Conservation (phyloP, 225 moss, liverwort and hornwort species). For the Straminergon stramineum region DNA sequence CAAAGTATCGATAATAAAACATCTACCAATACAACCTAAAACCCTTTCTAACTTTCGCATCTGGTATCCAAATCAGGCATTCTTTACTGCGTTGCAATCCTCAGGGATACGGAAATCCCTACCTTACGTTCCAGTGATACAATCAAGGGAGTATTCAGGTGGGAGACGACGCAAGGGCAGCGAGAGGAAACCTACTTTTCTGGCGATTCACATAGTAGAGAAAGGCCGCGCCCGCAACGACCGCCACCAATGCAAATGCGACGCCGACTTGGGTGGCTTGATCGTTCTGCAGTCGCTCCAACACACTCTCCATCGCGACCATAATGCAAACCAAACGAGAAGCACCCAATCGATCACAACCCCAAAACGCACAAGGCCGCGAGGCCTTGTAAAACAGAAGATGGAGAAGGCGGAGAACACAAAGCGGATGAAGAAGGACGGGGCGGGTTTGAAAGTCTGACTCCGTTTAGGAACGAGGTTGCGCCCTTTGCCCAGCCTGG, state of each 20-base stretch:
- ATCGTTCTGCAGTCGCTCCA: constrained; percentile 42
- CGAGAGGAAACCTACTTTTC: not conserved
- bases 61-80: not conserved
- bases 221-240: constrained; percentile 72
- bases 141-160: not conserved
- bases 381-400: not conserved
- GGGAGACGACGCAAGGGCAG: not conserved
- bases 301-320: constrained; percentile 19
- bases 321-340: not conserved
- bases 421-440: not conserved
- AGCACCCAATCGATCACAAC: not conserved
- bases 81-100: not conserved
- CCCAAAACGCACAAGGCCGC: not conserved
- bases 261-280: constrained; percentile 45
- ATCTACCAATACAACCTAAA: not conserved
- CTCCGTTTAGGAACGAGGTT: not conserved
- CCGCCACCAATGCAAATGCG: constrained; percentile 66
- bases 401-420: not conserved
- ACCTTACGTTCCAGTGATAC: not conserved
- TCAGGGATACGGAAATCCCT: not conserved
- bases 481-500: not conserved
- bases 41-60: not conserved
- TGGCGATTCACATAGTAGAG: constrained; percentile 35
- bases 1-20: not conserved
- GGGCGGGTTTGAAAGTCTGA: not conserved